phyloP scores from a whole-genome alignment of 106 monocot genomes.

The Triglochin maritima region DNA sequence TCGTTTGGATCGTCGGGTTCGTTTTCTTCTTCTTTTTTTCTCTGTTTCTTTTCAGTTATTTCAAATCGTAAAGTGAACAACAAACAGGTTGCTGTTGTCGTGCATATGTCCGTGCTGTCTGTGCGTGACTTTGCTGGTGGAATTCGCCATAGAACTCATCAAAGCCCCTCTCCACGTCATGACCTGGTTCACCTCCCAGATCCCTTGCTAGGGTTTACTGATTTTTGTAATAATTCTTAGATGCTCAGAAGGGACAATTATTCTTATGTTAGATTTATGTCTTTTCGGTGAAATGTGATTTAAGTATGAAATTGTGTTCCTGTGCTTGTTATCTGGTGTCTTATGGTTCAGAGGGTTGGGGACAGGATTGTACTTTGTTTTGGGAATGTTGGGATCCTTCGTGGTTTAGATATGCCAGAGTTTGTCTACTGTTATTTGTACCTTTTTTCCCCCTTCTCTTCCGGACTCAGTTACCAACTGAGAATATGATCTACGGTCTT shows the following conservation, averaged over 20 bases:
- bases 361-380: neutral
- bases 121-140: constrained; percentile 86
- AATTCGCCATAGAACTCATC: constrained; percentile 87
- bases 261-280: no score
- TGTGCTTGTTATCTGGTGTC: neutral
- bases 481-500: no score
- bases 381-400: neutral
- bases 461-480: no score
- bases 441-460: no score
- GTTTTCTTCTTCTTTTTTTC: neutral
- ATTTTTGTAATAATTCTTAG: no score
- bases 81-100: constrained; percentile 56
- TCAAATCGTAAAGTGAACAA: neutral
- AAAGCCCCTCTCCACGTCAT: constrained; percentile 93
- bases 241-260: no score
- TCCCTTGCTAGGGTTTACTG: constrained; percentile 30
- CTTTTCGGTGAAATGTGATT: neutral
- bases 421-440: no score
- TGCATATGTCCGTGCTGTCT: constrained; percentile 97
- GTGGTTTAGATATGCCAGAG: no score
- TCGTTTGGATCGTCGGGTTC: constrained; percentile 40
- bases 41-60: neutral
- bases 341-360: no score
- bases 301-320: neutral
- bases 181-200: constrained; percentile 74